phyloP scores from a whole-genome alignment of 345 rosid species.

The Eucalyptus sideroxylon region DNA sequence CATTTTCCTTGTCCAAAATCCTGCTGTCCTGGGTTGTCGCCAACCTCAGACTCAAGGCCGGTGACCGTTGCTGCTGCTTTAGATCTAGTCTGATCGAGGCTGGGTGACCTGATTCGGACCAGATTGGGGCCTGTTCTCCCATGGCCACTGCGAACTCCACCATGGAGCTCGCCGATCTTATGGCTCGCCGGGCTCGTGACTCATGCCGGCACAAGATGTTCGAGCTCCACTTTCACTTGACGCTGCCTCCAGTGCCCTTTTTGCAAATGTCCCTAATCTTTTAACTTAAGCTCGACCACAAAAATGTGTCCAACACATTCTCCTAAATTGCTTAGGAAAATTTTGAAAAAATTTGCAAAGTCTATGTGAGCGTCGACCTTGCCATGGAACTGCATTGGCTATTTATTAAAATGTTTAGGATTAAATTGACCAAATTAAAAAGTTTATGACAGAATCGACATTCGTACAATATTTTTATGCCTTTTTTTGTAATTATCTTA shows the following conservation, averaged over 20 bases:
- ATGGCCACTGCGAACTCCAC: background rate
- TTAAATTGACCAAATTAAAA: fast-evolving
- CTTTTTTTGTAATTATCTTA: background rate
- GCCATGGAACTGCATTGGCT: background rate
- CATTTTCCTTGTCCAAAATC: background rate
- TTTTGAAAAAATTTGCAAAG: background rate
- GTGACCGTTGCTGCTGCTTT: background rate
- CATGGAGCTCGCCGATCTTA: background rate
- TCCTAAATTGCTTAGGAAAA: too few species aligned
- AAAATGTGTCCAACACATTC: background rate
- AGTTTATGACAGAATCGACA: fast-evolving
- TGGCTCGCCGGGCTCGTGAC: background rate
- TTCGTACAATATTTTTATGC: fast-evolving
- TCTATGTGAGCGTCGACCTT: background rate
- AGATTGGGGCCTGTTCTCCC: background rate
- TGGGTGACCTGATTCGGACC: background rate
- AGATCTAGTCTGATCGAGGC: background rate
- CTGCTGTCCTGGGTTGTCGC: background rate
- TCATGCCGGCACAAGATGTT: background rate
- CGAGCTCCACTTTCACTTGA: background rate
- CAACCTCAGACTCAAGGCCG: background rate
- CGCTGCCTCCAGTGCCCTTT: too few species aligned
- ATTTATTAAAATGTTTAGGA: fast-evolving
- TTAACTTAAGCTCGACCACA: background rate
- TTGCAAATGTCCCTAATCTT: too few species aligned